phyloP scores from a whole-genome alignment of 2,329 filamentous ascomycete genomes.

The Fusarium sp. region DNA sequence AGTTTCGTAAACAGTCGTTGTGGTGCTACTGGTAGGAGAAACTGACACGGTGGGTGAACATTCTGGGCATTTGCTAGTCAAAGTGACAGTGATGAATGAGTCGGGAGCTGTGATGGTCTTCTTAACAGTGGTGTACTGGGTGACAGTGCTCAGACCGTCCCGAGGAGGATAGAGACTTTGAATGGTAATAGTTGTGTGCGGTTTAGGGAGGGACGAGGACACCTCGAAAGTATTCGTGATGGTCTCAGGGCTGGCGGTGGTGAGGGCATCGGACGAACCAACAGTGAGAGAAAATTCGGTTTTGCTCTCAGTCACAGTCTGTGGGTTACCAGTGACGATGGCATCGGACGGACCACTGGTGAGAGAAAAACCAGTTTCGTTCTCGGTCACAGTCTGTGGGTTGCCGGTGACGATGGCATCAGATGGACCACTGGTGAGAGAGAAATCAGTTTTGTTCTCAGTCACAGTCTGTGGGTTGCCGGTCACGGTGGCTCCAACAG shows the following conservation, averaged over 20 bases:
- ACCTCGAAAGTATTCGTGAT: constrained; percentile 40
- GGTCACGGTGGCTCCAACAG: constrained; percentile 38
- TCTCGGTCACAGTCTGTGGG: constrained; percentile 47
- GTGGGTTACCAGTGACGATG: constrained; percentile 39
- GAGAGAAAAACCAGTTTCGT: constrained; percentile 41
- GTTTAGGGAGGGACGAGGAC: constrained; percentile 19
- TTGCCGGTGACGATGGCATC: constrained; percentile 48
- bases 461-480: constrained; percentile 47
- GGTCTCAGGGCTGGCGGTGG: constrained; percentile 44
- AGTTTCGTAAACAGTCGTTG: constrained; percentile 47
- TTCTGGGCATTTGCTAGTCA: constrained; percentile 25
- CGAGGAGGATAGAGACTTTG: constrained; percentile 43
- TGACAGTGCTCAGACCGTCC: constrained; percentile 39
- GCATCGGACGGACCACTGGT: constrained; percentile 47
- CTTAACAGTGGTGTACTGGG: constrained; percentile 39
- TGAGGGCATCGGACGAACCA: constrained; percentile 33
- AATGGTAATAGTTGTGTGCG: constrained; percentile 44
- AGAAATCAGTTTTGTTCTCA: constrained; percentile 42
- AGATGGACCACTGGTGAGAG: constrained; percentile 43
- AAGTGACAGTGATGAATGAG: constrained; percentile 40
- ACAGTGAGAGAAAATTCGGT: constrained; percentile 38
- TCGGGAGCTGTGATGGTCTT: constrained; percentile 40
- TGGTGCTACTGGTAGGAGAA: constrained; percentile 44
- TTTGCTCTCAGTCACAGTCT: constrained; percentile 42
- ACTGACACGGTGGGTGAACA: constrained; percentile 25